Evolutionary conservation across 805 yeast genomes (phyloP), one percentile per base, ranked within the genome.

Genomic region (Metschnikowia sp.): DNA sequence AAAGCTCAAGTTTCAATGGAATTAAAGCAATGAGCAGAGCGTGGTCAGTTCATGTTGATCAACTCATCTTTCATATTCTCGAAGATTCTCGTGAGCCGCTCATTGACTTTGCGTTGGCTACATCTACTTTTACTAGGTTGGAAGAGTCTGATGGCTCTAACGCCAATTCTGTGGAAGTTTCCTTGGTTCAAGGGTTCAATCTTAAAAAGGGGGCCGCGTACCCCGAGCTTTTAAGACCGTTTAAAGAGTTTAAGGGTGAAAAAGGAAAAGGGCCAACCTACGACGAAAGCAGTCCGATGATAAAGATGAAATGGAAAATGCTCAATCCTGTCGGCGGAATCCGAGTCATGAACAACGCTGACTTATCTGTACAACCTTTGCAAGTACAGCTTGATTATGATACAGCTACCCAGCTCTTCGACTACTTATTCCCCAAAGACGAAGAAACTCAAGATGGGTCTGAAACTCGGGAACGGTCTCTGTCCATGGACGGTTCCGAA

Each of bases 311-410:
- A 10, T 91, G 98, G 98, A 77, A 81, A n/a, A 79, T 86, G 83
- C 78, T 85, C 44, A 81, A 79, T 45, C 89, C 96, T 0, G 85
- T 92, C 47, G 98, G 97, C 31, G 98, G 98, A 10, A 89, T 91
- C 42, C 78, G 86, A n/a, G 83, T 91, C 22, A 73, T 91, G 67
- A 82, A 81, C 49, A 69, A 76, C 42, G 83, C 88, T 22, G 79
- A 79, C 33, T 71, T 88, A 15, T 64, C 68, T 1, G 63, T 88
- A 13, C 75, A 78, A 44, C 96, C 96, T 0, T 57, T 91, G 51
- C 81, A 79, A 50, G 56, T 92, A 3, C 86, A 84, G 53, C 62
- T 92, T 34, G 97, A 91, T 51, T 86, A 85, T 53, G 70, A 68
- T 1, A 80, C 91, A 0, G 84, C 90, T 1, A 77, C 76, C 35